A percentile compares a stretch with the other conserved stretches of the same genome.
Conservation (phyloP, 164 flowering plant species). For the Piper betle region DNA sequence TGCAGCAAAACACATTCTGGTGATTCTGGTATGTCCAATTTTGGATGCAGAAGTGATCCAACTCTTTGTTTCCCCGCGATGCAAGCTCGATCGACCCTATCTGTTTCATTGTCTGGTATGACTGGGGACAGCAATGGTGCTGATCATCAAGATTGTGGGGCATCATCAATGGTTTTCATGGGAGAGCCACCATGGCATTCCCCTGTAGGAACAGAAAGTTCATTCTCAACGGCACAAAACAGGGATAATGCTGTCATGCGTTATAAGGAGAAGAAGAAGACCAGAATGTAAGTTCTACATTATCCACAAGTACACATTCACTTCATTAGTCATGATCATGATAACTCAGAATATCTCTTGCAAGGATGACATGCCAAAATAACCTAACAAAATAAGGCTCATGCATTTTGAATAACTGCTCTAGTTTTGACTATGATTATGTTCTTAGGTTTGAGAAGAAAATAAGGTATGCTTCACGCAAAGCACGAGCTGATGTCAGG, state of each 20-base stretch:
- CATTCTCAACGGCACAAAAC: constrained; percentile 25
- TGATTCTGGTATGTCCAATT: constrained; percentile 43
- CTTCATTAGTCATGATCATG: too few species aligned
- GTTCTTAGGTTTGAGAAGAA: constrained; percentile 42
- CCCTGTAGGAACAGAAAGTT: constrained; percentile 34
- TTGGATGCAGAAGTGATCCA: constrained; percentile 63
- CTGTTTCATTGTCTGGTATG: constrained; percentile 48
- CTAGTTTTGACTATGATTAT: not conserved
- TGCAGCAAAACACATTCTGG: constrained; percentile 78
- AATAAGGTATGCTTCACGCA: constrained; percentile 48
- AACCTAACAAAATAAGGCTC: not conserved
- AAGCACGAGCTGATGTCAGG: constrained; percentile 49
- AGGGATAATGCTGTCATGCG: constrained; percentile 73
- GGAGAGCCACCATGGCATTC: constrained; percentile 79
- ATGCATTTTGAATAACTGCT: too few species aligned
- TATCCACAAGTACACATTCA: not conserved
- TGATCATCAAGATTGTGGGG: constrained; percentile 67
- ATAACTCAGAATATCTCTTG: too few species aligned
- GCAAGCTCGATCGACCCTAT: constrained; percentile 43
- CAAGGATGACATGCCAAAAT: not conserved
- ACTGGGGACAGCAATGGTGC: constrained; percentile 52
- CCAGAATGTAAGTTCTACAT: constrained; percentile 43
- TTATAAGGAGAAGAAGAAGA: constrained; percentile 79
- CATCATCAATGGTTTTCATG: constrained; percentile 44
- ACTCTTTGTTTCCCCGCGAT: constrained; percentile 28